These are phyloP conservation scores for Kazachstania psychrophila DNA, from an alignment of 805 yeast species.

Conservation along the genomic window DNA sequence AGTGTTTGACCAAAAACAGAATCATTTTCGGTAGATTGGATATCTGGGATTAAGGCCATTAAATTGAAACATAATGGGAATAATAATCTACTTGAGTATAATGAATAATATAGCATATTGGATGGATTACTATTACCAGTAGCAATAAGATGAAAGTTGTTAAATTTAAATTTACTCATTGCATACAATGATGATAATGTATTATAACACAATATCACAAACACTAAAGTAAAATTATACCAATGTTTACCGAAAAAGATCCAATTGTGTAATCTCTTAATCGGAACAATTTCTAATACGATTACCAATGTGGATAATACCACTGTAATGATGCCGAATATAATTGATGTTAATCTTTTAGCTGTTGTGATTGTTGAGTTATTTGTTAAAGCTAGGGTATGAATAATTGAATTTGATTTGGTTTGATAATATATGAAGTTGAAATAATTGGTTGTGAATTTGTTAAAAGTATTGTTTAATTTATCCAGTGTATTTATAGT, in stretches of 20 bases:
- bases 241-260: slow-evolving; percentile 15
- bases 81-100: slow-evolving; percentile 28
- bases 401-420: slow-evolving; percentile 22
- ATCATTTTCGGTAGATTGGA: slow-evolving; percentile 4
- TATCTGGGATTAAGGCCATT: slow-evolving; percentile 20
- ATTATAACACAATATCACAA: slow-evolving; percentile 21
- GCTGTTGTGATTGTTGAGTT: slow-evolving; percentile 5
- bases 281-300: slow-evolving; percentile 22
- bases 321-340: slow-evolving; percentile 10
- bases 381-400: slow-evolving; percentile 20
- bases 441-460: slow-evolving; percentile 24
- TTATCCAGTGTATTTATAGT: slow-evolving; percentile 10
- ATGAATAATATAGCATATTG: slow-evolving; percentile 26
- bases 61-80: slow-evolving; percentile 29
- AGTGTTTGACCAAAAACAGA: slow-evolving; percentile 21
- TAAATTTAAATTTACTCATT: slow-evolving; percentile 27
- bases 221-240: slow-evolving; percentile 17
- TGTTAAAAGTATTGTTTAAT: slow-evolving; percentile 23
- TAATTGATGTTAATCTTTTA: slow-evolving; percentile 1
- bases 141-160: slow-evolving; percentile 26
- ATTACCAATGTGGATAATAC: slow-evolving; percentile 15
- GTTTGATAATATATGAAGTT: slow-evolving; percentile 22
- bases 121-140: slow-evolving; percentile 29
- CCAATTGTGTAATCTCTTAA: slow-evolving; percentile 20
- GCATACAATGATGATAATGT: slow-evolving; percentile 25